Conservation (phyloP, 148 eudicot genomes). For the Rheum nobile region DNA sequence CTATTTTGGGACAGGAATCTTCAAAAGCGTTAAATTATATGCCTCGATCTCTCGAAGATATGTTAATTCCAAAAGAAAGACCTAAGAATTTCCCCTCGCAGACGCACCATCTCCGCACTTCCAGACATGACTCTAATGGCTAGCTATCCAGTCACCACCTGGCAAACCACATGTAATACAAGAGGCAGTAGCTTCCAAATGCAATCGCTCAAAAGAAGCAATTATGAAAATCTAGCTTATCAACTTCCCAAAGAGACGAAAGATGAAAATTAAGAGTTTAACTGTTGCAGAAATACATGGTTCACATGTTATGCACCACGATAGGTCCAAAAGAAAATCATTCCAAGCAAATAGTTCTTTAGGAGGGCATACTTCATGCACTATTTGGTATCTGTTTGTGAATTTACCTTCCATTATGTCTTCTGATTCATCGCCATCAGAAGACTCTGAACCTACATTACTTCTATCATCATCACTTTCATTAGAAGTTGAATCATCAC, state of each 20-base stretch:
- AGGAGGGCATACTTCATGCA: not conserved
- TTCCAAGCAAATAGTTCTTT: not conserved
- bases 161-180: too few relatives aligned
- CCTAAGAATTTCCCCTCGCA: too few relatives aligned
- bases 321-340: not conserved
- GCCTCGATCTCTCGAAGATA: not conserved
- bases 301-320: not conserved
- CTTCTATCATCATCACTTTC: constrained; percentile 17
- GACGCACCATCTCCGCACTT: too few relatives aligned
- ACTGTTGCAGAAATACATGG: not conserved
- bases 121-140: too few relatives aligned
- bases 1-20: too few relatives aligned
- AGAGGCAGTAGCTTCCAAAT: too few relatives aligned
- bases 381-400: not conserved
- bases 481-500: constrained; percentile 7
- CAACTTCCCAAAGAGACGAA: too few relatives aligned
- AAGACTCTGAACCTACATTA: constrained; percentile 25
- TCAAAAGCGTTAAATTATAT: too few relatives aligned
- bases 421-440: constrained; percentile 33
- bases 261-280: not conserved
- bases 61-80: too few relatives aligned
- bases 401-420: constrained; percentile 26
- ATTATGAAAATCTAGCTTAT: too few relatives aligned
- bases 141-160: too few relatives aligned
- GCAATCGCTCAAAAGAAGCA: too few relatives aligned